Base-by-base conservation (phyloP, 768 basidiomycete species). In the Tremella yokohamensis region DNA sequence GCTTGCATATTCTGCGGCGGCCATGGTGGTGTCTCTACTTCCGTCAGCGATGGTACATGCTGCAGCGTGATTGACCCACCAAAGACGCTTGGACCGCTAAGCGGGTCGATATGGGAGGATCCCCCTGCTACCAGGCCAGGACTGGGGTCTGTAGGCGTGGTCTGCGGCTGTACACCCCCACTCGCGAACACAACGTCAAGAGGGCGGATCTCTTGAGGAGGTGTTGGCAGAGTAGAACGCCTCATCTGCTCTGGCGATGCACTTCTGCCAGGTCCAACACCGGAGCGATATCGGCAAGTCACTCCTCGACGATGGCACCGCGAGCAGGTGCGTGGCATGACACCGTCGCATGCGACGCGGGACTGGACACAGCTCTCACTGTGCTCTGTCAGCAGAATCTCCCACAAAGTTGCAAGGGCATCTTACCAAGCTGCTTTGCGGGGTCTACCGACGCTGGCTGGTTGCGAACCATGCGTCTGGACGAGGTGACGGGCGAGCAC, bases 391-490 rank as follows among this genome's bases (percentile, higher is more conserved):
- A 16, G 8, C 15, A 12, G 15, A 24, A 9, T 34, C 24, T 4
- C 9, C 25, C 16, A 37, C n/a, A 38, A 22, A 26, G n/a, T 12
- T 25, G 49, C n/a, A 37, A 8, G 22, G 18, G 19, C 3, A 6
- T 24, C 56, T 29, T 48, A 58, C 57, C 57, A 58, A n/a, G 51
- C 51, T 18, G 51, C 39, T 38, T 49, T 52, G 13, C 57, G 50
- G 12, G 57, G 57, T 29, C 57, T 16, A 8, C 57, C 57, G n/a
- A 58, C 38, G 16, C 25, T 29, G 2, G 57, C 19, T 13, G 51
- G 26, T 19, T 37, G 25, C 22, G 20, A 24, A 11, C 39, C 42
- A 37, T 58, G 57, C 25, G 39, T 42, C 12, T 34, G 18, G 24
- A 52, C 20, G 13, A 58, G 16, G 24, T 58, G 57, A 3, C 57